Percentiles rank a stretch among this genome's conserved stretches.
phyloP scores from a whole-genome alignment of 495 filamentous ascomycete genomes.

The Aspergillus affinis region DNA sequence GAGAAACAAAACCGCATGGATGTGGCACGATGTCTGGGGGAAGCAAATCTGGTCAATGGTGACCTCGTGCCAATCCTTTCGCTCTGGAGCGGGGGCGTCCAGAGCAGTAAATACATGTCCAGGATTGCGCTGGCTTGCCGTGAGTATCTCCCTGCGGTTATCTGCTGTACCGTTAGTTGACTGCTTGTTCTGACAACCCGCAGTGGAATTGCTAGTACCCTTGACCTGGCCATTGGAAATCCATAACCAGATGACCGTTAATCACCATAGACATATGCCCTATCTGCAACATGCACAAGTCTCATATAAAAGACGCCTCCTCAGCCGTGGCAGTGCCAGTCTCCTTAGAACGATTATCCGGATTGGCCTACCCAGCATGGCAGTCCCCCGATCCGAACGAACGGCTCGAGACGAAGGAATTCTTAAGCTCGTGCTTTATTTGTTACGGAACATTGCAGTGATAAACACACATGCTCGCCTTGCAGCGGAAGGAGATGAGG shows the following conservation, averaged over 20 bases:
- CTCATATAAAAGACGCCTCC: conserved; percentile 82
- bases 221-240: conserved; percentile 93
- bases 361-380: conserved; percentile 85
- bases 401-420: conserved; percentile 83
- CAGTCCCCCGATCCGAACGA: conserved; percentile 71
- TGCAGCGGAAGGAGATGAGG: conserved; percentile 70
- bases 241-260: conserved; percentile 80
- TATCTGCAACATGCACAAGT: conserved; percentile 85
- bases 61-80: conserved; percentile 90
- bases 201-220: conserved; percentile 86
- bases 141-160: conserved; percentile 31
- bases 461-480: conserved; percentile 67
- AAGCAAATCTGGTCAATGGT: conserved; percentile 86
- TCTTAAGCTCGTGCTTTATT: conserved; percentile 86
- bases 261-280: conserved; percentile 87
- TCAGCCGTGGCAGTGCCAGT: conserved; percentile 72
- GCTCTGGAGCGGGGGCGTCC: conserved; percentile 64
- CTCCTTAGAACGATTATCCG: conserved; percentile 78
- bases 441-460: conserved; percentile 82
- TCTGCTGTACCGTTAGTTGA: conserved; percentile 54
- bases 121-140: conserved; percentile 80
- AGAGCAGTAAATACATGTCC: conserved; percentile 69
- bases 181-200: conserved; percentile 12
- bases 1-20: conserved; percentile 93
- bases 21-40: conserved; percentile 88